Base-by-base conservation (phyloP, 176 grass and related monocot species). In the Carex myosuroides region DNA sequence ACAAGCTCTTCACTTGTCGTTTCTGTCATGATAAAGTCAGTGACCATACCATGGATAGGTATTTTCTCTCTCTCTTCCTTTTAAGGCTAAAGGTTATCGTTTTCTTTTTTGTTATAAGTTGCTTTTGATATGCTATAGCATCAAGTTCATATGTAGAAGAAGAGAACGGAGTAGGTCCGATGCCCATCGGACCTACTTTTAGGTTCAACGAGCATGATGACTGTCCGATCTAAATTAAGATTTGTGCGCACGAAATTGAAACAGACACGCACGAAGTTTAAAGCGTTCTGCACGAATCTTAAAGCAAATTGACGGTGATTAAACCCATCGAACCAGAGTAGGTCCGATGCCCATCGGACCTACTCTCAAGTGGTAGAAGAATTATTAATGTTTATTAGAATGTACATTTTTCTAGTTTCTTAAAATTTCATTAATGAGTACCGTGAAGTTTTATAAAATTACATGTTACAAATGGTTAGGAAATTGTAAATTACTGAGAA, bases 1-100 rank as follows among this genome's bases (percentile, higher is more conserved):
- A 94, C 81, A 99, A 94, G 81, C 76, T 99, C 62, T 96, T 96
- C 84, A 92, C 97, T 60, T 99, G 97, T 87, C 88, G 97, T 86
- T 99, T 99, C 82, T 99, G 97, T 66, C 97, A 99, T 87, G 97
- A 99, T 88, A 99, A 94, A 94, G 91, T 99, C 84, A 99, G 97
- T 20, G 97, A 99, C 30, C 97, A 99, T 84, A 87, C 85, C 11
- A 96, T 99, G 93, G 97, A 99, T 86, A 95, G 97, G 97, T 99
- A 89, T 41, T 26, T 0, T 26, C 26, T 26, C 26, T 61, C 30
- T 76, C 42, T 80, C 16, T 81, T 26, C 12, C 29, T 60, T 18
- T 60, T 16, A 64, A 37, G 48, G 73, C 20, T 56, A 55, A 55
- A 33, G 46, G 73, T 8, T 77, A 52, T 57, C 3, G 7, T 22